Base-by-base conservation (phyloP, 768 basidiomycete genomes). In the Punctularia strigosozonata region DNA sequence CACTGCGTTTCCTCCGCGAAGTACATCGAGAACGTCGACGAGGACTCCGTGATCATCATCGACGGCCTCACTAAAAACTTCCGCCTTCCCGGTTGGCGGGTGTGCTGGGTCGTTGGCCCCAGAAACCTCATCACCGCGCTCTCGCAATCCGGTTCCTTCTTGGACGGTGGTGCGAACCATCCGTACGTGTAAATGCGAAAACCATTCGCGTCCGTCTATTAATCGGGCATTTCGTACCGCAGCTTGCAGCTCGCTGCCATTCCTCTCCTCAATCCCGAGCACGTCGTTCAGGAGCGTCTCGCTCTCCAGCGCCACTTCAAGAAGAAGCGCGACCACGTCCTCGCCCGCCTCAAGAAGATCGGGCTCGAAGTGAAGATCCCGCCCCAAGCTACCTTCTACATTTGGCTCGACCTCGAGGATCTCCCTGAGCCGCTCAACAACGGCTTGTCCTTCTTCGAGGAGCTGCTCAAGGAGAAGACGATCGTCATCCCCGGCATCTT, bases 1-100 rank as follows among this genome's bases (percentile, higher is more conserved):
- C 75, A 77, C 44, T 80, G 83, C 6, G 56, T 94, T 21, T 89
- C 85, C 6, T 84, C 83, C 0, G 90, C 91, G 0, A 69, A 71
- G 53, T 92, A 80, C 49, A 65, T 97, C 31, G 75, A 92, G 15
- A 81, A 95, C 49, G 92, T 97, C 37, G 76, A 97, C 55, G 56
- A 75, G 50, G 91, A 94, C 49, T 66, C 86, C 0, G 69, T 86
- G 34, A 64, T 94, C 40, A 78, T 97, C 46, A 80, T 97, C 41
- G 87, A 94, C 49, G 92, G 92, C 26, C 69, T 95, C 36, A 95
- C 91, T 4, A 97, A 94, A 71, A 91, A 91, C 59, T 94, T 85
- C 82, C 79, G 91, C 50, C 77, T 92, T 40, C 90, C 91, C 6
- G 92, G 92, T 25, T 97, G 89, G 89, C 74, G 92, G 46, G 66